These are phyloP conservation scores for Suillus weaverae DNA, from an alignment of 768 basidiomycete genomes.

Conservation along the genomic window DNA sequence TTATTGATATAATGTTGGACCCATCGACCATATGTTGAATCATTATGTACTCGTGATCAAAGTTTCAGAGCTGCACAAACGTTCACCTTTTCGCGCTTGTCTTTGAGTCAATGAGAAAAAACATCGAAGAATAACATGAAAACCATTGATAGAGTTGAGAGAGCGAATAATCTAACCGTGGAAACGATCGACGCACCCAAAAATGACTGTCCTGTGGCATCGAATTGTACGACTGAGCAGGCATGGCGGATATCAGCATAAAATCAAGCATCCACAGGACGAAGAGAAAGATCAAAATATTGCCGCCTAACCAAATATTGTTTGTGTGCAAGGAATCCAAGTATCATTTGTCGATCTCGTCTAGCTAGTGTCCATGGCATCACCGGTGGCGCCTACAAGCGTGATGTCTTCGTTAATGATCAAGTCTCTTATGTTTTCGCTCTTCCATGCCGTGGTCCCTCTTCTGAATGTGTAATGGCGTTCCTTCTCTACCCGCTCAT, in stretches of 20 bases:
- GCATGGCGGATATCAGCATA: neutral
- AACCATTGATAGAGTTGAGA: neutral
- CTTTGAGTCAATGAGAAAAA: neutral
- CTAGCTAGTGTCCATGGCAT: slow-evolving; percentile 84
- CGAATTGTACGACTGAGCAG: neutral
- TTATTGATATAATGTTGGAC: neutral
- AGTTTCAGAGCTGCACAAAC: neutral
- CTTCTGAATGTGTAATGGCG: slow-evolving; percentile 66
- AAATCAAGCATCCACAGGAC: neutral
- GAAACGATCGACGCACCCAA: neutral
- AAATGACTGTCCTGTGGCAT: neutral
- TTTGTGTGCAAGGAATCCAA: neutral
- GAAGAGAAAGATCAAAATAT: neutral
- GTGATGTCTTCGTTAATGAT: slow-evolving; percentile 72
- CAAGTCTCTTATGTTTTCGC: slow-evolving; percentile 70
- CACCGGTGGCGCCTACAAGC: slow-evolving; percentile 42
- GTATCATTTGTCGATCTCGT: slow-evolving; percentile 7
- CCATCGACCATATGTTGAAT: neutral
- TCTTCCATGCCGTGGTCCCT: slow-evolving; percentile 90
- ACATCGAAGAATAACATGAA: neutral
- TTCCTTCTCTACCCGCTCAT: slow-evolving; percentile 80
- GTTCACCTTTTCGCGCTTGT: neutral
- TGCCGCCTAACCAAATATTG: neutral
- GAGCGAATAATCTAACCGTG: neutral
- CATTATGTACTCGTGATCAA: neutral